phyloP scores from a whole-genome alignment of 1,284 basidiomycete species.

The Pisolithus thermaeus region DNA sequence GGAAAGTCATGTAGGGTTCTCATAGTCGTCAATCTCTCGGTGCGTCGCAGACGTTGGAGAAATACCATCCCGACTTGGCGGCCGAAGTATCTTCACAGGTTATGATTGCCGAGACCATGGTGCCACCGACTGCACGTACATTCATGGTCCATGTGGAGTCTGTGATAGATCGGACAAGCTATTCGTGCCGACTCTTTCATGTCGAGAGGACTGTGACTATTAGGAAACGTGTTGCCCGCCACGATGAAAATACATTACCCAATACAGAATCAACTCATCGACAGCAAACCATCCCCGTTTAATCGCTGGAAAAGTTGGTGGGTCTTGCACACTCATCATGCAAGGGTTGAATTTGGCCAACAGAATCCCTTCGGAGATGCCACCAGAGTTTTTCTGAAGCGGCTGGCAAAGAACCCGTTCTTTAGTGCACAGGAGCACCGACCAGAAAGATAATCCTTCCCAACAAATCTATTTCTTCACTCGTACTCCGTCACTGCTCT shows the following conservation, averaged over 20 bases:
- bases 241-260: conserved; percentile 20
- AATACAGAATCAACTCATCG: too few species aligned
- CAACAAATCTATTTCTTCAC: too few species aligned
- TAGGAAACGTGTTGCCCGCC: conserved; percentile 41
- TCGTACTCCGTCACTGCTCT: conserved; percentile 10
- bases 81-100: conserved; percentile 40
- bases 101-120: conserved; percentile 10
- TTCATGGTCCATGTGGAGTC: conserved; percentile 34
- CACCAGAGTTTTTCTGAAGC: conserved; percentile 20
- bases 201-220: conserved; percentile 36
- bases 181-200: conserved; percentile 45
- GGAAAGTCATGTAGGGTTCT: neutral
- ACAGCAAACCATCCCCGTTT: too few species aligned
- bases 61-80: conserved; percentile 42
- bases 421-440: conserved; percentile 42
- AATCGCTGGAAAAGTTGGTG: conserved; percentile 68
- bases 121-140: conserved; percentile 34
- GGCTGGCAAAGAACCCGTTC: conserved; percentile 54
- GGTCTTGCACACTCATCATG: conserved; percentile 44
- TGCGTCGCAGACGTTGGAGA: conserved; percentile 11
- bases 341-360: conserved; percentile 1
- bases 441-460: conserved; percentile 12
- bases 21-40: conserved; percentile 29
- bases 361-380: conserved; percentile 40
- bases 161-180: conserved; percentile 44